A percentile compares a stretch with the other conserved stretches of the same genome.
These are phyloP conservation scores for Backusella morwellensis DNA, from an alignment of 192 early-diverging fungal genomes.

Conservation along the genomic window DNA sequence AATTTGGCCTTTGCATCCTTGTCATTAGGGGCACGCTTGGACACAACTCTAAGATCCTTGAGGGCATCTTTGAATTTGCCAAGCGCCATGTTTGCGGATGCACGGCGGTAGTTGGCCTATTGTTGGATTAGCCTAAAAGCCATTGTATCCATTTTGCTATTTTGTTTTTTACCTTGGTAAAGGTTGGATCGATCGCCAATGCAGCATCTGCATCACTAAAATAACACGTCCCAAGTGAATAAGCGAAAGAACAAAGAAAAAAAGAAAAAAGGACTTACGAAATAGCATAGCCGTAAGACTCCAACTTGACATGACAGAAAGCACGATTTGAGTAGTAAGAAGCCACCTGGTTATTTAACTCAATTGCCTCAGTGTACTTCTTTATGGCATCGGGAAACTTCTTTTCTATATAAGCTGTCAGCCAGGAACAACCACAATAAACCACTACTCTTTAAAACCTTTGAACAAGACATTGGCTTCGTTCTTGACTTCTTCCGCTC, in stretches of 20 bases:
- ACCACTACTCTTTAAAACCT: conserved; percentile 13
- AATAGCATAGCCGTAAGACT: conserved; percentile 84
- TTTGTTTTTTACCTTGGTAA: conserved; percentile 59
- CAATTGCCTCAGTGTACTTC: conserved; percentile 89
- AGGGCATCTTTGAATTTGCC: conserved; percentile 83
- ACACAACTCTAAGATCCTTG: conserved; percentile 70
- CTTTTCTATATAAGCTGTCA: conserved; percentile 26
- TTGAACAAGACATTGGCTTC: conserved; percentile 71
- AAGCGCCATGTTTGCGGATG: conserved; percentile 84
- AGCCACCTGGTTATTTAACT: conserved; percentile 76
- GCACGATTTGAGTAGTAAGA: conserved; percentile 93
- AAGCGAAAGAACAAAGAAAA: background rate
- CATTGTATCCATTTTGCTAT: background rate
- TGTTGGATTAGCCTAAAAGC: background rate
- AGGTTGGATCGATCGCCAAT: conserved; percentile 75
- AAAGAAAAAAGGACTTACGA: conserved; percentile 28
- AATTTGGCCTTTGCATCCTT: conserved; percentile 78
- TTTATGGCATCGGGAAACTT: conserved; percentile 88
- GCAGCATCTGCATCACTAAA: conserved; percentile 79
- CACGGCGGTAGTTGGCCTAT: conserved; percentile 89
- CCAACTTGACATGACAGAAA: conserved; percentile 80
- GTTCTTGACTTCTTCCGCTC: conserved; percentile 59
- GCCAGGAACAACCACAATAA: background rate
- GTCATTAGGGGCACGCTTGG: conserved; percentile 76
- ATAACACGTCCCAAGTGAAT: conserved; percentile 24